Evolutionary conservation across 345 rosid species (phyloP), one percentile per base, ranked within the genome.

Genomic region (Gynandropsis gynandra): DNA sequence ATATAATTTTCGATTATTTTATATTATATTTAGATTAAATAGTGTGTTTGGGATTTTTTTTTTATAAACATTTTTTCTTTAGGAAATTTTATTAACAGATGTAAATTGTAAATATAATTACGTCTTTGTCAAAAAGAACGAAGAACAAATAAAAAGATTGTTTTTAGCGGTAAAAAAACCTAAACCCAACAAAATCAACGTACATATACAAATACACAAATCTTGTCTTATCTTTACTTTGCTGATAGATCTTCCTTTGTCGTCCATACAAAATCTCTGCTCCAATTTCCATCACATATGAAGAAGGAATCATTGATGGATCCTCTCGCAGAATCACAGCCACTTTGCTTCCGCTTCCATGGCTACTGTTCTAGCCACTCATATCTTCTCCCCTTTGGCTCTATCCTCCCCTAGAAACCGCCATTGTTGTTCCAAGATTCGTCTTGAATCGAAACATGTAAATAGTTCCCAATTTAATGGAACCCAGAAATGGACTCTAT

Each of bases 341-440:
- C 70, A 55, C 43, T 36, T 39, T 58, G 34, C 57, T 58, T 33
- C 38, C 61, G 43, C 18, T 36, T 18, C 73, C 45, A 83, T 81
- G 89, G 82, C 87, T 33, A 32, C 67, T 42, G 70, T 55, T 41
- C 48, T 77, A 18, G 52, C 71, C 20, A 47, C 75, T 19, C 62
- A 66, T 59, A 58, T 56, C 16, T 48, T 60, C 21, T 38, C 72
- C 16, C 58, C 82, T 9, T 32, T 47, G 18, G 16, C 65, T 56
- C 64, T 60, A 24, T 29, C 57, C 5, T 0, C 55, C 0, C 0
- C 42, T 50, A 65, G 45, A 15, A 47, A 40, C 56, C 64, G n/a
- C 48, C 57, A 10, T 46, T 48, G 16, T 7, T 42, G 37, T 36
- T 63, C 59, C 31, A 61, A 57, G 38, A 32, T 47, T 54, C 53